phyloP scores from a whole-genome alignment of 352 stramenopile species.

The Phytopythium vexans region DNA sequence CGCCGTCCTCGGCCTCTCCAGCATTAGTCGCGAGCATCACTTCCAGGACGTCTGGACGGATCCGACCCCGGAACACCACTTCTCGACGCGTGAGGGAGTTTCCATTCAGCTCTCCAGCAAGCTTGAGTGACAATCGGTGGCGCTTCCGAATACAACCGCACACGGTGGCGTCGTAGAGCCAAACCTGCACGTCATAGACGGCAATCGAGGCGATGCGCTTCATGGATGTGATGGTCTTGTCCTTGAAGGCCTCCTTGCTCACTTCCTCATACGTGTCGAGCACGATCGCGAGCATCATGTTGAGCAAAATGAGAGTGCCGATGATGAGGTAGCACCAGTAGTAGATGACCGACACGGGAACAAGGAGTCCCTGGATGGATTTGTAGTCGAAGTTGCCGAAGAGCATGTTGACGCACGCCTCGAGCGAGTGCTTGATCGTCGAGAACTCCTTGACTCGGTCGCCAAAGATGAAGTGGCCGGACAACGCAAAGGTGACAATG shows the following conservation, averaged over 20 bases:
- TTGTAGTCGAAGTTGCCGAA: conserved; percentile 53
- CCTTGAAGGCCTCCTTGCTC: conserved; percentile 29
- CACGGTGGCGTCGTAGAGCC: conserved; percentile 1
- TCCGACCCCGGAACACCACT: conserved; percentile 18
- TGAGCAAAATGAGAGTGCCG: conserved; percentile 52
- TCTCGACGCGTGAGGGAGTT: conserved; percentile 3
- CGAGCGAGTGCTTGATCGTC: conserved; percentile 23
- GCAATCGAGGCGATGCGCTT: conserved; percentile 24
- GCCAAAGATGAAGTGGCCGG: conserved; percentile 43
- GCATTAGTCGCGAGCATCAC: conserved; percentile 4
- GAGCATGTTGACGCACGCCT: conserved; percentile 54
- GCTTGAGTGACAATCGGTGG: conserved; percentile 1
- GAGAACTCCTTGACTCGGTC: conserved; percentile 38
- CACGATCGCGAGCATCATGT: conserved; percentile 65
- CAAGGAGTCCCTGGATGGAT: conserved; percentile 28
- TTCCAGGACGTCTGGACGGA: conserved; percentile 19
- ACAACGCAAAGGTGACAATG: conserved; percentile 40
- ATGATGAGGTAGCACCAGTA: conserved; percentile 61
- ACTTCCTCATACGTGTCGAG: conserved; percentile 52
- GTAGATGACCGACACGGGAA: conserved; percentile 39
- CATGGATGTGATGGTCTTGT: conserved; percentile 16
- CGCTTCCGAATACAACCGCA: conserved; percentile 6
- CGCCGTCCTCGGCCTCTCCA: conserved; percentile 1
- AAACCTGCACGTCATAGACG: conserved; percentile 7
- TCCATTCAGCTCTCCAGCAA: conserved; percentile 2